Conservation (phyloP, 306 rosid genomes). For the Acacia confusa region DNA sequence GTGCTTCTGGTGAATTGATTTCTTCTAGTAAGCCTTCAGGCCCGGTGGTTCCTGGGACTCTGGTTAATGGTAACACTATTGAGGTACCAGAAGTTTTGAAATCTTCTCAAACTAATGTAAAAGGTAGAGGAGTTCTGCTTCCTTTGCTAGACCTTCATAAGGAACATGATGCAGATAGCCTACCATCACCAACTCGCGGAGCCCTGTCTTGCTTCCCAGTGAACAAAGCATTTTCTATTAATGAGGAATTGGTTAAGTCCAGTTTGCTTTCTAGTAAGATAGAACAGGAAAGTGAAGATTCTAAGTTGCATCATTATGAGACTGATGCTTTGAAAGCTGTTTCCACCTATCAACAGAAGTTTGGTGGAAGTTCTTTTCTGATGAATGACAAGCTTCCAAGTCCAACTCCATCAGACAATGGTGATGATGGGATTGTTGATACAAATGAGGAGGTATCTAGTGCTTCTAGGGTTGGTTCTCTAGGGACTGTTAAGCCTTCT, state of each 20-base stretch:
- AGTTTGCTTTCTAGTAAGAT: constrained; percentile 41
- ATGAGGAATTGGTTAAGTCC: constrained; percentile 41
- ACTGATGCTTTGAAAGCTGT: constrained; percentile 89
- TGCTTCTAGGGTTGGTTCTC: constrained; percentile 40
- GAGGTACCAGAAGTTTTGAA: constrained; percentile 36
- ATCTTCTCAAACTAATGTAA: constrained; percentile 54
- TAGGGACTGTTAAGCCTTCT: constrained; percentile 37
- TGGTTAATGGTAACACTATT: constrained; percentile 19
- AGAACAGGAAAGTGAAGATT: constrained; percentile 39
- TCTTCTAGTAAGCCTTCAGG: constrained; percentile 46
- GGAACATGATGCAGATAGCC: constrained; percentile 93
- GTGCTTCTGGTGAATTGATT: constrained; percentile 35
- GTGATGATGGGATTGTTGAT: constrained; percentile 54
- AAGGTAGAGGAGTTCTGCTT: constrained; percentile 64
- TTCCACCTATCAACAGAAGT: constrained; percentile 91
- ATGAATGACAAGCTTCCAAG: constrained; percentile 83
- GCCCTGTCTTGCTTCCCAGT: constrained; percentile 54
- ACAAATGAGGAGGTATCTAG: constrained; percentile 74
- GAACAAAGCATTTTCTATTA: constrained; percentile 42
- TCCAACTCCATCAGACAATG: constrained; percentile 94
- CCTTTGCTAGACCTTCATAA: constrained; percentile 94
- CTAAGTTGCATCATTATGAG: constrained; percentile 67
- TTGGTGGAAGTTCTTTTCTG: constrained; percentile 72
- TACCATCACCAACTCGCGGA: constrained; percentile 94
- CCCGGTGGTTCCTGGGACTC: constrained; percentile 19